Evolutionary conservation across 1,284 basidiomycete genomes (phyloP).

Genomic region (Moesziomyces parantarcticus): DNA sequence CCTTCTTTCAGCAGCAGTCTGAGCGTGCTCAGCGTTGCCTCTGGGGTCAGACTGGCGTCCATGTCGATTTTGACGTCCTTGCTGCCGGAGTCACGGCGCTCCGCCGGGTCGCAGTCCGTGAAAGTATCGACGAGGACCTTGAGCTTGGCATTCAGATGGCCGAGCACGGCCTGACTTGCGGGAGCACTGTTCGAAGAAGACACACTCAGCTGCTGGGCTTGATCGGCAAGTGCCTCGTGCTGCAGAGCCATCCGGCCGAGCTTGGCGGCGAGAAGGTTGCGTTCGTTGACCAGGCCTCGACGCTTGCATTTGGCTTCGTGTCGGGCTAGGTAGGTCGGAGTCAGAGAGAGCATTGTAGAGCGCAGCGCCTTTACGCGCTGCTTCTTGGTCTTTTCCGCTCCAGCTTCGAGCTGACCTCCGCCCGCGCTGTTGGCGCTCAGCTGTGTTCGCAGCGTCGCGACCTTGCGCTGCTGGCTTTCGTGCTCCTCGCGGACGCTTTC

Average conservation of each 20-base stretch:
- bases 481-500: constrained; percentile 20
- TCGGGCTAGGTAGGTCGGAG: constrained; percentile 41
- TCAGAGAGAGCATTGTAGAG: constrained; percentile 29
- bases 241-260: constrained; percentile 45
- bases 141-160: constrained; percentile 44
- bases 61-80: constrained; percentile 37
- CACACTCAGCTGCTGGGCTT: constrained; percentile 19
- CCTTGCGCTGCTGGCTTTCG: constrained; percentile 21
- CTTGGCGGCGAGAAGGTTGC: constrained; percentile 46
- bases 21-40: constrained; percentile 30
- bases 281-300: constrained; percentile 35
- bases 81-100: no score
- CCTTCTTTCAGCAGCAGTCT: constrained; percentile 39
- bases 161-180: constrained; percentile 12
- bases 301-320: constrained; percentile 59
- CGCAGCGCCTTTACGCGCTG: constrained; percentile 32
- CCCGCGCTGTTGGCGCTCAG: constrained; percentile 22
- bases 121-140: constrained; percentile 33
- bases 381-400: constrained; percentile 21
- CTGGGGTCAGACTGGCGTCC: constrained; percentile 22
- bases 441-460: constrained; percentile 26
- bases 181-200: constrained; percentile 3
- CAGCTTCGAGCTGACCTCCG: constrained; percentile 17
- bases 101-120: background rate
- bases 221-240: constrained; percentile 25